A percentile compares a stretch with the other conserved stretches of the same genome.
Evolutionary conservation across 768 basidiomycete genomes (phyloP).

Genomic region (Nevesoporus exiguus): DNA sequence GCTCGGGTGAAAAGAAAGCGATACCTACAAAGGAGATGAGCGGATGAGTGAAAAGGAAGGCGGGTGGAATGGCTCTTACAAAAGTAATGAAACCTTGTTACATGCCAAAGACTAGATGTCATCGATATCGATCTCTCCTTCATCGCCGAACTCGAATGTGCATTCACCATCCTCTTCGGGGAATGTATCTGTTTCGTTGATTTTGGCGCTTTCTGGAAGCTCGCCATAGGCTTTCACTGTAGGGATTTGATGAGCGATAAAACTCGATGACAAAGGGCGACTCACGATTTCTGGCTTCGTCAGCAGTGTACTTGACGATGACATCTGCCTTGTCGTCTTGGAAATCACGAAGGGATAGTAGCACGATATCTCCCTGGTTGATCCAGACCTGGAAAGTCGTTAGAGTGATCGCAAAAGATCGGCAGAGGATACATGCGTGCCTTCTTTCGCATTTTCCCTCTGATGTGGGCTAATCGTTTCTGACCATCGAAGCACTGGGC

Average conservation of each 20-base stretch:
- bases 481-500: constrained; percentile 98
- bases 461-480: constrained; percentile 95
- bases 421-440: constrained; percentile 39
- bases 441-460: constrained; percentile 99
- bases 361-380: constrained; percentile 95
- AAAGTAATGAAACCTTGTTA: constrained; percentile 4
- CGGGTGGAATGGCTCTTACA: constrained; percentile 13
- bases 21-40: constrained; percentile 11
- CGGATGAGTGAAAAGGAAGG: neutral
- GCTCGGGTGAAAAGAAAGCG: constrained; percentile 8
- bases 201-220: constrained; percentile 92
- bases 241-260: constrained; percentile 7
- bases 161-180: constrained; percentile 90
- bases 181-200: constrained; percentile 94
- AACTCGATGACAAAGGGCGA: constrained; percentile 12
- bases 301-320: constrained; percentile 97
- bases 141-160: constrained; percentile 87
- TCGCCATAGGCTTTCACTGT: constrained; percentile 97
- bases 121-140: constrained; percentile 86
- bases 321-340: constrained; percentile 99
- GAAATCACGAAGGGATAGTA: constrained; percentile 95
- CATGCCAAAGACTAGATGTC: constrained; percentile 57
- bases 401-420: neutral
- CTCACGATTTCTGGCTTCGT: constrained; percentile 82
- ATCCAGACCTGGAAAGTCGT: constrained; percentile 82